Base-by-base conservation (phyloP, 495 filamentous ascomycete species). In the Xylaria venustula region DNA sequence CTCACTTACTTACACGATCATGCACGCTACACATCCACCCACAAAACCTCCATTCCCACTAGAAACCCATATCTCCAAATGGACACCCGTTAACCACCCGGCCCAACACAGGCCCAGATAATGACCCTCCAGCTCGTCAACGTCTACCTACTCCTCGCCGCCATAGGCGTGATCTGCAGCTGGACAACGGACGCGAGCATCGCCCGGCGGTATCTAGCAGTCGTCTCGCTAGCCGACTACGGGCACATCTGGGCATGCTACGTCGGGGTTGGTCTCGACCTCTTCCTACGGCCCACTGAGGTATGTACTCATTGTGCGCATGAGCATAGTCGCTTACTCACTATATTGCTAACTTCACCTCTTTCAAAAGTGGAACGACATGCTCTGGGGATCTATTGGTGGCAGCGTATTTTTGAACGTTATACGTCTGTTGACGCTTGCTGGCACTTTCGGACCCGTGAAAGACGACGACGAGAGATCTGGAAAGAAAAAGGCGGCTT, bases 211-310 rank as follows among this genome's bases (percentile, higher is more conserved):
- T 87, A 84, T 61, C 63, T 88, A 7, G 54, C 81, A 5, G 81
- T 74, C 5, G 75, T 86, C 34, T 79, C 81, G 48, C 67, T 87
- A 22, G 85, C 79, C 3, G 87, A 89, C 67, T 72, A 86, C 50
- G 86, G 86, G 2, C 87, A 90, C 66, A 58, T 89, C n/a, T 85
- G 75, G 61, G 81, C 79, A 19, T 79, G 76, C 1, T 84, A 80
- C 54, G 61, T 73, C 23, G 82, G 71, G 7, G 75, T 88, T 64
- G 87, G 85, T 3, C 67, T 63, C 55, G 72, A 76, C 0, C 60
- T 71, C 5, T 83, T 85, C 56, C 63, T 75, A 22, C 70, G 84
- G 52, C 61, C 81, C 1, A 60, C 50, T 4, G 61, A 56, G 57
- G 47, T 60, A 52, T 30, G 32, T n/a, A n/a, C n/a, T n/a, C n/a